Percentiles rank a stretch among this genome's conserved stretches.
Evolutionary conservation across 106 monocot species (phyloP).

Genomic region (Chionographis japonica): DNA sequence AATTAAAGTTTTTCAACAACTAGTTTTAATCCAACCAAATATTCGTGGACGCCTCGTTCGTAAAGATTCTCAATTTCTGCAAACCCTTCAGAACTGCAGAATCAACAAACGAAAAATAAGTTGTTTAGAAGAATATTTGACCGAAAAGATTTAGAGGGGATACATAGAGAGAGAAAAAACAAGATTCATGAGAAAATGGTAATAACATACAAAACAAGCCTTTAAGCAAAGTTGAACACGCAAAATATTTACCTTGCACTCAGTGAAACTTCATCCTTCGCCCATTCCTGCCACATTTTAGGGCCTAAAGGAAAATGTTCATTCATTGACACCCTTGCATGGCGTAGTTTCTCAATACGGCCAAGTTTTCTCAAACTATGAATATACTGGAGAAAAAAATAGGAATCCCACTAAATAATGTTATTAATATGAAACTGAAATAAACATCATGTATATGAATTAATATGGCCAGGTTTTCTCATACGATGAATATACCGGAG

Average conservation of each 20-base stretch:
- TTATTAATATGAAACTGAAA: no score
- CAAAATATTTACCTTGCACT: slow-evolving; percentile 31
- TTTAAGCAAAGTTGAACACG: not conserved
- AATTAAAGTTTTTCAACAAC: not conserved
- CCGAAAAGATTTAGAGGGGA: no score
- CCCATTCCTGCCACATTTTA: slow-evolving; percentile 92
- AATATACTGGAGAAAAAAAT: slow-evolving; percentile 50
- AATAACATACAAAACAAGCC: not conserved
- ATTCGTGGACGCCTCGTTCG: slow-evolving; percentile 84
- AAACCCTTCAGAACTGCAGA: slow-evolving; percentile 59
- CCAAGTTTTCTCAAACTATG: slow-evolving; percentile 70
- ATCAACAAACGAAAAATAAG: slow-evolving; percentile 1
- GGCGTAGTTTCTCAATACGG: slow-evolving; percentile 57
- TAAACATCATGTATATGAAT: not conserved
- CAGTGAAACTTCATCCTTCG: slow-evolving; percentile 62
- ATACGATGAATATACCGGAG: slow-evolving; percentile 66
- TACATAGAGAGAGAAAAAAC: not conserved
- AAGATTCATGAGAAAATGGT: not conserved
- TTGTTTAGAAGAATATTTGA: not conserved
- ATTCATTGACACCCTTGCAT: slow-evolving; percentile 78
- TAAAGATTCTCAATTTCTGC: slow-evolving; percentile 64
- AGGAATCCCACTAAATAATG: not conserved
- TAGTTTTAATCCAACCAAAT: slow-evolving; percentile 58
- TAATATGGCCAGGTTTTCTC: slow-evolving; percentile 65
- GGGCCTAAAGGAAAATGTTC: slow-evolving; percentile 68